phyloP scores from a whole-genome alignment of 129 eudicot species.

The Calendula officinalis region DNA sequence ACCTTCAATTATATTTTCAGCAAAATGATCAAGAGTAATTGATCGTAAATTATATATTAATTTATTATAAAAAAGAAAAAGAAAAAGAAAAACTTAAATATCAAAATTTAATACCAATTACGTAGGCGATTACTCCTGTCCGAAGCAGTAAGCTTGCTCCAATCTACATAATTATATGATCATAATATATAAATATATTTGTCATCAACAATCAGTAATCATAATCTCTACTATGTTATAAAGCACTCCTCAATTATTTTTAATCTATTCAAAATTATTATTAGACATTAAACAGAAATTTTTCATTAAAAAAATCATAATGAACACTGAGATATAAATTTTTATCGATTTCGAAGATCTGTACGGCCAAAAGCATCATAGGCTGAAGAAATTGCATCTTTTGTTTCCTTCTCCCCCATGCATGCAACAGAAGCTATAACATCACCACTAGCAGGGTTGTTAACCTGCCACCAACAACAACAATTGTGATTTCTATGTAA shows the following conservation, averaged over 20 bases:
- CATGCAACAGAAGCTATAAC: slow-evolving; percentile 73
- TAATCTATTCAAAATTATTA: no score
- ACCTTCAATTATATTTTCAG: slow-evolving; percentile 38
- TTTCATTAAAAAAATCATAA: no score
- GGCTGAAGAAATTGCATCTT: slow-evolving; percentile 86
- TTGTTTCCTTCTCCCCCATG: slow-evolving; percentile 81
- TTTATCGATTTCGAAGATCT: background rate
- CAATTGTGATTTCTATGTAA: slow-evolving; percentile 3
- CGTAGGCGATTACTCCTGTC: slow-evolving; percentile 78
- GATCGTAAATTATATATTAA: slow-evolving; percentile 6
- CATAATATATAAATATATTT: background rate
- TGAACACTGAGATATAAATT: no score
- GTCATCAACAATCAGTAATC: no score
- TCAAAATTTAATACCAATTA: slow-evolving; percentile 52
- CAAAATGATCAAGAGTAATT: background rate
- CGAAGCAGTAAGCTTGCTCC: slow-evolving; percentile 84
- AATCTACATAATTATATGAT: slow-evolving; percentile 45
- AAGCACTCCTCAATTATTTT: no score
- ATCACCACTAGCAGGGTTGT: slow-evolving; percentile 82
- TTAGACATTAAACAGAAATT: no score
- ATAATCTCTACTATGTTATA: no score
- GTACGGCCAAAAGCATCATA: slow-evolving; percentile 58
- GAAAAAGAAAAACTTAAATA: background rate
- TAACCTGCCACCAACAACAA: slow-evolving; percentile 57
- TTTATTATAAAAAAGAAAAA: background rate